A percentile compares a stretch with the other conserved stretches of the same genome.
phyloP scores from a whole-genome alignment of 2,329 filamentous ascomycete species.

The Thielaviopsis punctulata region DNA sequence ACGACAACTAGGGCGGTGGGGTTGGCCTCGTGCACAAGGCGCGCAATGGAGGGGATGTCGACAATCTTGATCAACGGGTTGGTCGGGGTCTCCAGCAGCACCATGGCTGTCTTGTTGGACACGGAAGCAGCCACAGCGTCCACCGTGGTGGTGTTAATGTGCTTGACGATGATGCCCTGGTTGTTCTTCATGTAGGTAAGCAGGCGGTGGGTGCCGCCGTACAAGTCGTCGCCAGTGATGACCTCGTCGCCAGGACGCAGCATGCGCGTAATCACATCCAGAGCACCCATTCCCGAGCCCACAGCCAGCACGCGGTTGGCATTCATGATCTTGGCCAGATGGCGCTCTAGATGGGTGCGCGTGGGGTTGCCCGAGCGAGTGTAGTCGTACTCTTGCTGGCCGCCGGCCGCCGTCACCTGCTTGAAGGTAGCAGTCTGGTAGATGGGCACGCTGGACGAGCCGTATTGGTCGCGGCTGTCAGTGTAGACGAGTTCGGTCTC shows the following conservation, averaged over 20 bases:
- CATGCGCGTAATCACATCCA: constrained; percentile 88
- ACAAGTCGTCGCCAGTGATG: constrained; percentile 89
- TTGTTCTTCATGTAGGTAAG: constrained; percentile 83
- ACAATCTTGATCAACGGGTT: constrained; percentile 98
- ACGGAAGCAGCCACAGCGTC: constrained; percentile 53
- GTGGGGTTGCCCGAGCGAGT: constrained; percentile 96
- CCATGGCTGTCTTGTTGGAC: constrained; percentile 75
- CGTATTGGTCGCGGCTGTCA: constrained; percentile 92
- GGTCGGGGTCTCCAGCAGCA: constrained; percentile 87
- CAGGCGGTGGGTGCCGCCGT: constrained; percentile 85
- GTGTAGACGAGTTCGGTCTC: constrained; percentile 95
- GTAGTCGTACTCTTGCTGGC: constrained; percentile 86
- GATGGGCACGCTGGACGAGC: constrained; percentile 87
- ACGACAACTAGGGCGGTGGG: constrained; percentile 70
- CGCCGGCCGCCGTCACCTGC: constrained; percentile 62
- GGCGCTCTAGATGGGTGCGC: constrained; percentile 84
- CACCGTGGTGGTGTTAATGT: constrained; percentile 80
- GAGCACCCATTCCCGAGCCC: constrained; percentile 89
- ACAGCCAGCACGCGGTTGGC: constrained; percentile 81
- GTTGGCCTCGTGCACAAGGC: constrained; percentile 60
- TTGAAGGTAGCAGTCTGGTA: constrained; percentile 99
- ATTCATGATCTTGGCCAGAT: constrained; percentile 98
- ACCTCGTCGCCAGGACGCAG: constrained; percentile 90
- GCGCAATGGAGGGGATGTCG: constrained; percentile 69
- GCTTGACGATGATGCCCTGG: constrained; percentile 82